phyloP scores from a whole-genome alignment of 139 green algal genomes.

The Gonium pectorale region DNA sequence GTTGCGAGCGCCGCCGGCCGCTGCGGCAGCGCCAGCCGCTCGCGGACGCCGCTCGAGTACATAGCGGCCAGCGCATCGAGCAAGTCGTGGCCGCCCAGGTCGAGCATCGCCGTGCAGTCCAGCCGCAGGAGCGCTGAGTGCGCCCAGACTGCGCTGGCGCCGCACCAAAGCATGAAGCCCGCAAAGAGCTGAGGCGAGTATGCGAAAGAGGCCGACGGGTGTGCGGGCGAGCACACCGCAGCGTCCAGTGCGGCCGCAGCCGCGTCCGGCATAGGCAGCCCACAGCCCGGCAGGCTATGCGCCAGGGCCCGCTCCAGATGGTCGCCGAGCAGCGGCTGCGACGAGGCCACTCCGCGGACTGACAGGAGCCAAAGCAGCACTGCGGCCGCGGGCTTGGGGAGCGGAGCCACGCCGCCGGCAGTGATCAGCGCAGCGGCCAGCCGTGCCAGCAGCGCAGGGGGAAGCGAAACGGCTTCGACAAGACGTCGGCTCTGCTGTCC shows the following conservation, averaged over 20 bases:
- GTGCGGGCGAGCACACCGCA: background rate
- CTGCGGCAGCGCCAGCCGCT: background rate
- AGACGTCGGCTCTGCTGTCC: background rate
- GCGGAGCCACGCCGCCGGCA: background rate
- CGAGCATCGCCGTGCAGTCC: background rate
- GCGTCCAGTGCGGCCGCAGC: background rate
- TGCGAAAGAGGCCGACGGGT: too few species aligned
- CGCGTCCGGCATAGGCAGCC: background rate
- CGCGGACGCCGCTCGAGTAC: background rate
- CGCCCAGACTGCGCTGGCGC: background rate
- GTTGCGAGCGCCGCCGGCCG: too few species aligned
- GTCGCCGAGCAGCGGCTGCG: background rate
- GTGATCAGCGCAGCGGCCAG: background rate
- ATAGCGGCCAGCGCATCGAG: background rate
- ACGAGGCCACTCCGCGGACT: background rate
- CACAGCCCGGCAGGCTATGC: background rate
- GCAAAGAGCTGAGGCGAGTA: too few species aligned
- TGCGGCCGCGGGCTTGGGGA: background rate
- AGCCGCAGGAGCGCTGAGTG: background rate
- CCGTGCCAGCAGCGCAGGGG: background rate
- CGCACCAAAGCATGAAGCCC: background rate
- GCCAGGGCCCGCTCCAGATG: background rate
- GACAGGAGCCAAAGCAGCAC: constrained; percentile 7
- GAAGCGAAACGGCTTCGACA: background rate
- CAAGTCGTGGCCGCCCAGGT: background rate